These are phyloP conservation scores for Amphibolis antarctica DNA, from an alignment of 106 monocot genomes.

Conservation along the genomic window DNA sequence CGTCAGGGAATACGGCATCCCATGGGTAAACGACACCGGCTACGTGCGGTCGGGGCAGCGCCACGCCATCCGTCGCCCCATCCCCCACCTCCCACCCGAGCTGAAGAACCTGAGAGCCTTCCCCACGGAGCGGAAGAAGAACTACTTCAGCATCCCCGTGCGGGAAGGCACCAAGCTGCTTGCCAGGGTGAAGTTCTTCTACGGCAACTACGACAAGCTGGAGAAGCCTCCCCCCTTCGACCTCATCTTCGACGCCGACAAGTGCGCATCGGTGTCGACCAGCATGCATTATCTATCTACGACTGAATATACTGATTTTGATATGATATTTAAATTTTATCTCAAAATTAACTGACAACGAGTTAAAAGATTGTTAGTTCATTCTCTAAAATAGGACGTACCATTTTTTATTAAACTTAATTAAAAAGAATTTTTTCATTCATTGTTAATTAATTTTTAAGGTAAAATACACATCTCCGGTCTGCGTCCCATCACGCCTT, in stretches of 20 bases:
- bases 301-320: too few relatives aligned
- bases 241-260: conserved; percentile 16
- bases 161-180: conserved; percentile 7
- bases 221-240: conserved; percentile 22
- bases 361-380: too few relatives aligned
- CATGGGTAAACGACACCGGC: conserved; percentile 21
- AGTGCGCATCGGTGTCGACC: conserved; percentile 13
- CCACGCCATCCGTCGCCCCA: not conserved
- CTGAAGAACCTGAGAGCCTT: conserved; percentile 25
- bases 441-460: too few relatives aligned
- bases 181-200: conserved; percentile 22
- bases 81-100: not conserved
- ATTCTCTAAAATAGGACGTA: too few relatives aligned
- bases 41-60: conserved; percentile 12
- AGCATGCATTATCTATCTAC: too few relatives aligned
- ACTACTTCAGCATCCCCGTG: conserved; percentile 22
- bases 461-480: too few relatives aligned
- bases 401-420: too few relatives aligned
- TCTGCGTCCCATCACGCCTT: too few relatives aligned
- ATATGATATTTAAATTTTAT: too few relatives aligned
- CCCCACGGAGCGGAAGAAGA: conserved; percentile 16
- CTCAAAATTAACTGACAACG: too few relatives aligned
- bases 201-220: conserved; percentile 39
- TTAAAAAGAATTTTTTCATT: too few relatives aligned
- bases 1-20: conserved; percentile 5